Evolutionary conservation across 352 stramenopile genomes (phyloP), one percentile per base, ranked within the genome.

Genomic region (Phytophthora kernoviae): DNA sequence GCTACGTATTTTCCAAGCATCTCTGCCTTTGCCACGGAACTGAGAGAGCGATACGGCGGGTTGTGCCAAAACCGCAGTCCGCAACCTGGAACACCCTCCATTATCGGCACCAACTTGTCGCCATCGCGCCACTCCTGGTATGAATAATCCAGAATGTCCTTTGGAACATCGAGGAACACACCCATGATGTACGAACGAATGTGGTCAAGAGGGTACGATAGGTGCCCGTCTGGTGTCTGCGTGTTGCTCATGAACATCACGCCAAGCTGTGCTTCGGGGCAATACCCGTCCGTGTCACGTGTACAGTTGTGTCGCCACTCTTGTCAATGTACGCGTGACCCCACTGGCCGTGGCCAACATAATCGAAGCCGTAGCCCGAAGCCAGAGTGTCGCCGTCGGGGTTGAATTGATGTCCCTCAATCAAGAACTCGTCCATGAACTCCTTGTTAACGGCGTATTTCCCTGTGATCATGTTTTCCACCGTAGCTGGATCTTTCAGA

Each of bases 291-390:
- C 79, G 73, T 3, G 79, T 88, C 8, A 87, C 67, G 39, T 90
- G 80, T 2, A 75, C 51, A 2, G 58, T 30, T 2, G 77, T 84
- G 57, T 91, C 82, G 2, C 78, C 79, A 26, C 77, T 79, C 57
- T 91, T 91, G 63, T 91, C 82, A 18, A 73, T 71, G 52, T 91
- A 90, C 26, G 77, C 71, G 50, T 87, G 73, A 4, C 82, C 82
- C 77, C 77, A 89, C 41, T 87, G 69, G 0, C 68, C 78, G 11
- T 75, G 62, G 0, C 69, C 75, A 45, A 87, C 58, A 49, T 77
- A 81, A 43, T 91, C 82, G 41, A 91, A 79, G 14, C 79, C 82
- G 22, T 91, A 91, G 4, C 82, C 82, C 4, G 79, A 77, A 1
- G 76, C 61, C 11, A 90, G 58, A 4, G 74, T 81, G 37, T 75